Evolutionary conservation across 345 rosid genomes (phyloP).

Genomic region (Pistacia vera): DNA sequence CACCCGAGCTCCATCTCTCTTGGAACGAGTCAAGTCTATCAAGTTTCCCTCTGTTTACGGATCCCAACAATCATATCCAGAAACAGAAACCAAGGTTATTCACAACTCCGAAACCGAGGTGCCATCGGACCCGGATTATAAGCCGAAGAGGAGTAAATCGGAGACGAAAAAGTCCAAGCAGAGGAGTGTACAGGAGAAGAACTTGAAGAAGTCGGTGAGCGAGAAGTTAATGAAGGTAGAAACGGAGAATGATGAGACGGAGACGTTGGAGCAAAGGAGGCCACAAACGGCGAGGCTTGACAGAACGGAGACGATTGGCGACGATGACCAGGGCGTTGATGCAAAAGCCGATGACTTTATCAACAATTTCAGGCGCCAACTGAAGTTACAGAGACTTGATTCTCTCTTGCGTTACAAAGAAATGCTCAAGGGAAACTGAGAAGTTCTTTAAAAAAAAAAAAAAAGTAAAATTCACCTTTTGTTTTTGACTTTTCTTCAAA

Average conservation of each 20-base stretch:
- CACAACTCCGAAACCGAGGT: background rate
- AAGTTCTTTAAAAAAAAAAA: background rate
- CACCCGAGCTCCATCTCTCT: constrained; percentile 55
- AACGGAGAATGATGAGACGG: constrained; percentile 13
- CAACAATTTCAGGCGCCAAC: constrained; percentile 47
- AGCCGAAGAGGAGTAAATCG: constrained; percentile 44
- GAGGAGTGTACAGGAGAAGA: constrained; percentile 27
- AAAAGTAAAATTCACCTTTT: background rate
- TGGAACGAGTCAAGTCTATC: constrained; percentile 67
- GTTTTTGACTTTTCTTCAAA: background rate
- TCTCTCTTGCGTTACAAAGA: constrained; percentile 46
- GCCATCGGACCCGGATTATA: constrained; percentile 17
- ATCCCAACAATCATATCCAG: constrained; percentile 30
- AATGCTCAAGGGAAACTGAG: constrained; percentile 22
- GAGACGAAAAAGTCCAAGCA: constrained; percentile 29
- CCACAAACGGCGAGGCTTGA: constrained; percentile 24
- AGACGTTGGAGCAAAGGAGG: constrained; percentile 19
- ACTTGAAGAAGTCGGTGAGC: constrained; percentile 76
- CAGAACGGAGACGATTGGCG: constrained; percentile 20
- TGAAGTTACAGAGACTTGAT: constrained; percentile 53
- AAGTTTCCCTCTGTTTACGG: constrained; percentile 40
- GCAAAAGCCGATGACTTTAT: constrained; percentile 62
- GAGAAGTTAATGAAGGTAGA: constrained; percentile 34
- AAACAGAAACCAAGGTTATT: background rate
- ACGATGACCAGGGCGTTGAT: constrained; percentile 36